Evolutionary conservation across 73 alveolate genomes (phyloP).

Genomic region (Halteria grandinella): DNA sequence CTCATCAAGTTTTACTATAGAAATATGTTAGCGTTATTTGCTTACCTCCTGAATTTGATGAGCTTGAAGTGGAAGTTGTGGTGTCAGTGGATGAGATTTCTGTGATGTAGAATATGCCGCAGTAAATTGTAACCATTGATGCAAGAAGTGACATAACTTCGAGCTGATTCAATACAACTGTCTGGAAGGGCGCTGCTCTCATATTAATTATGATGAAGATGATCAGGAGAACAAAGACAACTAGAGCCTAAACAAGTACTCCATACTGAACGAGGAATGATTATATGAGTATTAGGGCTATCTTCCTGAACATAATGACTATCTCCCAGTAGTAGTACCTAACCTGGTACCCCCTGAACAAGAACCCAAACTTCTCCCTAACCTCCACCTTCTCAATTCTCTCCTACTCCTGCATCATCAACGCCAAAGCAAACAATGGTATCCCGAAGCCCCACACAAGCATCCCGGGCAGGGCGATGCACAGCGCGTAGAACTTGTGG

Average conservation of each 20-base stretch:
- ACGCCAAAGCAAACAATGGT: constrained; percentile 57
- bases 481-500: constrained; percentile 35
- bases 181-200: constrained; percentile 47
- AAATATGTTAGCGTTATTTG: not conserved
- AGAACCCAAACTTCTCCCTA: constrained; percentile 73
- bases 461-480: constrained; percentile 64
- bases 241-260: constrained; percentile 54
- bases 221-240: constrained; percentile 49
- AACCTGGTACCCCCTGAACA: constrained; percentile 74
- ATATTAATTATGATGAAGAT: constrained; percentile 28
- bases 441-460: constrained; percentile 78
- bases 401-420: constrained; percentile 26
- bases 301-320: constrained; percentile 60
- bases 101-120: constrained; percentile 65
- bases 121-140: constrained; percentile 54
- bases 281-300: constrained; percentile 50
- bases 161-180: constrained; percentile 43
- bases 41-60: constrained; percentile 11
- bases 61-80: constrained; percentile 15
- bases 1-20: constrained; percentile 32
- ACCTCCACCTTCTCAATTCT: constrained; percentile 33
- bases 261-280: constrained; percentile 47
- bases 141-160: constrained; percentile 48
- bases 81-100: constrained; percentile 51
- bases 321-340: constrained; percentile 76